phyloP scores from a whole-genome alignment of 331 rosid genomes.

The Ulmus americana region DNA sequence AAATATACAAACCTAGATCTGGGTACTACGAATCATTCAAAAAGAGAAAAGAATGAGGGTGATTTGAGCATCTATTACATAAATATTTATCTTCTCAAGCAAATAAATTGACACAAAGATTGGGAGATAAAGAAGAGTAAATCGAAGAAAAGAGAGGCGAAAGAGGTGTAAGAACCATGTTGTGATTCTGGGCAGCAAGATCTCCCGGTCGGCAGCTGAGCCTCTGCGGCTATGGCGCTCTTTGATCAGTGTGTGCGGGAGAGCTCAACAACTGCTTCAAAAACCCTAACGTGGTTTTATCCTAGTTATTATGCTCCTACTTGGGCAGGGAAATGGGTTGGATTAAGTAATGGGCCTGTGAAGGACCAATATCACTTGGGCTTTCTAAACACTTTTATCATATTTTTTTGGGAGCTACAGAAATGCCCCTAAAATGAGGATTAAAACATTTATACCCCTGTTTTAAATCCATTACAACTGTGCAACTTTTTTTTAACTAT shows the following conservation, averaged over 20 bases:
- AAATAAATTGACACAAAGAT: not conserved
- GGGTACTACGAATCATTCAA: not conserved
- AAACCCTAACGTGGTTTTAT: conserved; percentile 23
- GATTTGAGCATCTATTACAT: not conserved
- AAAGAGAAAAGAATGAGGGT: too few relatives aligned
- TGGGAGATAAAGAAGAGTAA: not conserved
- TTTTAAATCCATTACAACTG: too few relatives aligned
- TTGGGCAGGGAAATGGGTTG: conserved; percentile 4
- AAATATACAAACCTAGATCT: conserved; percentile 7
- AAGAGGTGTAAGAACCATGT: conserved; percentile 19
- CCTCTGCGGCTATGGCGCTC: conserved; percentile 15
- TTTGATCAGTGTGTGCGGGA: not conserved
- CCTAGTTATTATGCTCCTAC: not conserved
- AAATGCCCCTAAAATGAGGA: too few relatives aligned
- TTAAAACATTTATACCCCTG: too few relatives aligned
- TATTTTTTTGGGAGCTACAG: too few relatives aligned
- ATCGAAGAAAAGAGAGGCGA: not conserved
- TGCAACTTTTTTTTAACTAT: too few relatives aligned
- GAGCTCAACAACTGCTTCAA: not conserved
- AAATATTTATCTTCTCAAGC: not conserved
- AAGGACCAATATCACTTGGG: not conserved
- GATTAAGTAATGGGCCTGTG: not conserved
- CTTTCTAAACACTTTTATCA: too few relatives aligned
- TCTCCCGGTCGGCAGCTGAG: conserved; percentile 13
- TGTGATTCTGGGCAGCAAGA: conserved; percentile 16